Conservation (phyloP, 2,329 filamentous ascomycete genomes). For the Scleromitrula shiraiana region DNA sequence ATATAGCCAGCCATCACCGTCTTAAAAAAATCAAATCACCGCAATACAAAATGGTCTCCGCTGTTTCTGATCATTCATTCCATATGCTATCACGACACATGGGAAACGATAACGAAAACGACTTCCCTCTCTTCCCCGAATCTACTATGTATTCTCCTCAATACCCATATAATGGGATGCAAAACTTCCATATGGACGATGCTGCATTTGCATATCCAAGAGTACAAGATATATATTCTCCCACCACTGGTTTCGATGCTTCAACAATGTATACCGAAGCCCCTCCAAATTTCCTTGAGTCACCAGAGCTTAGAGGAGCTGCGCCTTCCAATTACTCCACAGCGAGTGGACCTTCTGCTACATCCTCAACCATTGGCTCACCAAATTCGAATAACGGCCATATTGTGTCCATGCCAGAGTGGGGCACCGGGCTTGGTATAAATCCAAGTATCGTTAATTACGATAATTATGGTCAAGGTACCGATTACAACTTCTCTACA, state of each 20-base stretch:
- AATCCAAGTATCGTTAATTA: constrained; percentile 28
- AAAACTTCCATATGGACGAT: constrained; percentile 37
- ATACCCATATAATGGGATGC: constrained; percentile 41
- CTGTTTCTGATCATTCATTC: constrained; percentile 75
- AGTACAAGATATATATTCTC: constrained; percentile 29
- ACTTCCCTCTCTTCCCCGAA: constrained; percentile 41
- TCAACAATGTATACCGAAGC: constrained; percentile 38
- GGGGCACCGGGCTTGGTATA: constrained; percentile 25
- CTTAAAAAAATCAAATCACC: constrained; percentile 47
- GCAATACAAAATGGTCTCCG: constrained; percentile 58
- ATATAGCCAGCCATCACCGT: constrained; percentile 21
- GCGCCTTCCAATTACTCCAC: constrained; percentile 29
- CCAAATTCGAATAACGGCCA: constrained; percentile 27
- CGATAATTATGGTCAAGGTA: constrained; percentile 21
- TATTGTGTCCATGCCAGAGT: constrained; percentile 24
- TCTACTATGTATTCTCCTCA: constrained; percentile 36
- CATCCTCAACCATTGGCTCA: constrained; percentile 29
- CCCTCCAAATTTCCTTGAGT: constrained; percentile 24
- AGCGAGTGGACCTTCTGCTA: constrained; percentile 27
- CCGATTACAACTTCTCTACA: constrained; percentile 27
- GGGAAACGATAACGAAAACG: constrained; percentile 24
- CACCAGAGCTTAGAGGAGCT: constrained; percentile 23
- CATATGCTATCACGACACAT: constrained; percentile 69
- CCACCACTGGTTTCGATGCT: constrained; percentile 39
- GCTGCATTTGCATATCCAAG: constrained; percentile 29